Base-by-base conservation (phyloP, 176 grass and related monocot genomes). In the Miscanthus lutarioriparius region DNA sequence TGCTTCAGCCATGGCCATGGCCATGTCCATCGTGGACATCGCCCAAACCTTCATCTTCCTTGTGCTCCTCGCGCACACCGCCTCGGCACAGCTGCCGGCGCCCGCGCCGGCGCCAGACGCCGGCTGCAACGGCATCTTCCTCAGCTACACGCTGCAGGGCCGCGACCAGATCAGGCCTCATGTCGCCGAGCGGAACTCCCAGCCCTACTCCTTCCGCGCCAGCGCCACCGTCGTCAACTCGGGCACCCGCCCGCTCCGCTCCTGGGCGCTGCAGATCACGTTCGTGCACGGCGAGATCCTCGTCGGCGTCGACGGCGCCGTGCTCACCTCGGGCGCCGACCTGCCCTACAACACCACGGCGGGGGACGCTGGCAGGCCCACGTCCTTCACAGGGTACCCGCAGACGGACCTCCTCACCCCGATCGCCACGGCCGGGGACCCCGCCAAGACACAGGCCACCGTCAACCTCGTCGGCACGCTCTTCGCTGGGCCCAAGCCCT, bases 131-230 rank as follows among this genome's bases (percentile, higher is more conserved):
- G 91, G 94, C 26, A 78, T 97, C 25, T 76, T 88, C 15, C 88
- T 97, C 54, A 84, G 43, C 41, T 97, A 97, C 91, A 48, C 49
- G 28, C 63, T 94, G n/a, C 66, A 88, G 47, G 6, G n/a, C 12
- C 87, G 67, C 32, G 36, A 80, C 2, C 87, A 48, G 91, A 93
- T 97, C 87, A 80, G 91, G 45, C 94, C 94, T 0, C 91, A 90
- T 85, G 77, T 89, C 6, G 3, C 35, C 12, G 76, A 71, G 16
- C 66, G 66, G 6, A 17, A 36, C 63, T 30, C 65, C 2, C 94
- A 97, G 86, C 85, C 94, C 14, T 97, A 90, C 84, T 72, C 89
- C 6, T 97, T 97, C 75, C 39, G 30, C 27, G 94, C 91, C 48
- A 92, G 7, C 58, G 89, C 91, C 65, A 84, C 87, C 41, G 72